Base-by-base conservation (phyloP, 192 early-diverging fungal genomes). In the Umbelopsis ramanniana region DNA sequence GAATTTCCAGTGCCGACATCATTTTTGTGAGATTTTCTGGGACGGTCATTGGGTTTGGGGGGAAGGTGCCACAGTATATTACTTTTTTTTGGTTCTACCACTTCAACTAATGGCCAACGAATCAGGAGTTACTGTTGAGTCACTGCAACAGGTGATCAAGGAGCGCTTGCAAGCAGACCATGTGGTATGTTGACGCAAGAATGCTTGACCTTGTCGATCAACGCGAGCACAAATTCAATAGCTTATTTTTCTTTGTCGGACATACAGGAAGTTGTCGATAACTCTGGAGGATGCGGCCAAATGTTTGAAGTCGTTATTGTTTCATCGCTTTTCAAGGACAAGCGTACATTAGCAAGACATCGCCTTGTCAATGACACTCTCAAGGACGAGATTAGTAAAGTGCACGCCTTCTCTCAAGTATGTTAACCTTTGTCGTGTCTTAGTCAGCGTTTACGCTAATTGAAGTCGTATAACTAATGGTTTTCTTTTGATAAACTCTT, bases 321-420 rank as follows among this genome's bases (percentile, higher is more conserved):
- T 2, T 91, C 92, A 12, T 70, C 85, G 48, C 23, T 82, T 71
- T 95, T 95, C 79, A 87, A 89, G 71, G 92, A 90, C 54, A 91
- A 89, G 75, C 69, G 82, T 9, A 74, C 89, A 9, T 80, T 95
- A 15, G 86, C 89, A 73, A 84, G 89, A 76, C 94, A 95, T 73
- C 84, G 90, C 37, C 73, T 95, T 72, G 94, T 95, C 19, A 94
- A 95, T 78, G 91, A 93, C 45, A 84, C 88, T 6, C 75, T 89
- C 33, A 93, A 95, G 81, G 87, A 88, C 11, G 90, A 93, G 77
- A 93, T 95, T 66, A 81, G 86, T n/a, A 74, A 83, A 40, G 88
- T 95, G 9, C 94, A 95, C 70, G 94, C 94, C 26, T 95, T 95
- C 74, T 90, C 90, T 43, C 93, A 95, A 87, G 91, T 93, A 82